Evolutionary conservation across 202 grass and related monocot species (phyloP).

Genomic region (Schoenoplectus triqueter): DNA sequence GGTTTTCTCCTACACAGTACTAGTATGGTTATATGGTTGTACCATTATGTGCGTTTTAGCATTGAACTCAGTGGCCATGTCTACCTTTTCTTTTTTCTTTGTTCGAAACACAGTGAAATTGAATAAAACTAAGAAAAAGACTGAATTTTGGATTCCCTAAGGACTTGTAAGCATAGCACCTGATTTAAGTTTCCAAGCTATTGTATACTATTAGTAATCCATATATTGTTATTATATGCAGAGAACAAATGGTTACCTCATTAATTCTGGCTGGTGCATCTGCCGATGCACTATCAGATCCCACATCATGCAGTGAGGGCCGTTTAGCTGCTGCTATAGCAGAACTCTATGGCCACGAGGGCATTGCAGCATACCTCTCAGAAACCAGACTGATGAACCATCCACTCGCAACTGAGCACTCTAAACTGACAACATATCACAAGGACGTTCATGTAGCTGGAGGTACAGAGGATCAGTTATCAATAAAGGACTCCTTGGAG

Average conservation of each 20-base stretch:
- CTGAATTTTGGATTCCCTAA: not conserved
- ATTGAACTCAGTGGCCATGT: not conserved
- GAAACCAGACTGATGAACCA: constrained; percentile 71
- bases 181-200: constrained; percentile 19
- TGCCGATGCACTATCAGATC: constrained; percentile 69
- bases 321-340: constrained; percentile 71
- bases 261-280: constrained; percentile 74
- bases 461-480: constrained; percentile 73
- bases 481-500: constrained; percentile 77
- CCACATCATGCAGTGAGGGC: constrained; percentile 59
- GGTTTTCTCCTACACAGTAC: too few relatives aligned
- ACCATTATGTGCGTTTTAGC: not conserved
- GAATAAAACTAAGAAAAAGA: not conserved
- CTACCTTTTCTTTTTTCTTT: not conserved
- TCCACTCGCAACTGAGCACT: constrained; percentile 58
- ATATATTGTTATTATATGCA: constrained; percentile 38
- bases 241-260: constrained; percentile 66
- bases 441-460: constrained; percentile 52
- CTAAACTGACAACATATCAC: constrained; percentile 47
- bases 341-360: constrained; percentile 63
- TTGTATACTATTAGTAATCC: not conserved
- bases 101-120: not conserved
- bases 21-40: too few relatives aligned
- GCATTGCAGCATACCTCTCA: constrained; percentile 90
- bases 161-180: not conserved